Base-by-base conservation (phyloP, 441 rosid genomes). In the Arabidopsis hybrid region DNA sequence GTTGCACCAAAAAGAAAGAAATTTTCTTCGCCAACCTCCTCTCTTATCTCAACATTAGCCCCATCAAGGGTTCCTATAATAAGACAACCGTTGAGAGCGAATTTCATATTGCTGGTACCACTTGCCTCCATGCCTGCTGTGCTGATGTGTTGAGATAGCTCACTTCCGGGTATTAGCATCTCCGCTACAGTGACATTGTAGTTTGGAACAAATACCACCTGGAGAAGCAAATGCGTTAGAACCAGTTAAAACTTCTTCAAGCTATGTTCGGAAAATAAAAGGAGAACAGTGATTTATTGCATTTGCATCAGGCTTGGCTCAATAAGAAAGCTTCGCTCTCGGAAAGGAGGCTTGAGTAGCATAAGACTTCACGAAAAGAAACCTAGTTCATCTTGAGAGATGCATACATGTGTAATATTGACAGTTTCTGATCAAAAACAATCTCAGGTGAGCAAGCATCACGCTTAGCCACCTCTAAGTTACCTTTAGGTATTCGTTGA, bases 111-210 rank as follows among this genome's bases (percentile, higher is more conserved):
- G 92, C 99, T 94, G 45, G 97, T 94, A 64, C 99, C 99, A 83
- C 99, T 94, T 59, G 99, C 99, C 84, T 94, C 97, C 99, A 94
- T 92, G 73, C 99, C 99, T 72, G 97, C 97, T 60, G 99, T 92
- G 81, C 99, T 94, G 50, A 94, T 94, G 84, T 94, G 97, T 76
- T 94, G 97, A 35, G 99, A 94, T 50, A 94, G 80, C 84, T 94
- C 99, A 64, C 99, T 92, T 82, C 99, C 97, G 7, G 99, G 99
- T 72, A 94, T 90, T 50, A 92, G 94, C 80, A 89, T 60, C 84
- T 94, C 99, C 10, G 99, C 99, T 40, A 87, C 97, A 34, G 97
- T 88, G 13, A 92, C 97, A 60, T 94, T 94, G 91, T 94, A 94
- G 72, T 94, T 94, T 74, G 97, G 99, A 78, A 92, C 89, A 79